Evolutionary conservation across 164 flowering plant species (phyloP), one percentile per base, ranked within the genome.

Genomic region (Berberis vulgaris): DNA sequence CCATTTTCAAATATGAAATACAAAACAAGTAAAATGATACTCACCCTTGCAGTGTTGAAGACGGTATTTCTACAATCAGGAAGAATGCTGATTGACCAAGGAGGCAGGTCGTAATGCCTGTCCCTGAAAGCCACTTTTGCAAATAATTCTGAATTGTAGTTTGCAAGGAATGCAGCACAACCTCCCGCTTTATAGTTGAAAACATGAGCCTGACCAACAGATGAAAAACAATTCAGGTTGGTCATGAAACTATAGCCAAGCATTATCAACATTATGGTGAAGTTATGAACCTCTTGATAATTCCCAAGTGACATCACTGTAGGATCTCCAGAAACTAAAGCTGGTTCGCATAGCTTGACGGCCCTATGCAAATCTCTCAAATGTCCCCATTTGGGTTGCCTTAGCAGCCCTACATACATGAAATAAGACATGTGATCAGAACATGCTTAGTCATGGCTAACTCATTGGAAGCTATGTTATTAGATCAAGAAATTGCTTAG

Each of bases 21-120:
- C 26, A 26, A 26, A 26, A 8, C 49, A 13, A 26, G 41, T 26
- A 26, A 26, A 26, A 26, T 11, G 43, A 41, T 54, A 8, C 80
- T 78, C 79, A 91, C 98, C 81, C 76, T 78, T 67, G 98, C 98
- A 44, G 98, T 88, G 81, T 93, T 93, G 75, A 72, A 86, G 70
- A 80, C 85, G 6, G 56, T 84, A 43, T 67, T 83, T 71, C 78
- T 87, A 84, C 98, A 91, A 82, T 89, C 96, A 26, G 98, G 98
- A 38, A 91, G 86, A 65, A 91, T 86, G 81, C 98, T 91, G 72
- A 91, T 69, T 11, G 98, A 89, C 92, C 91, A 87, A 65, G 91
- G 85, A 53, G 98, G 97, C 69, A 93, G 72, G 61, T 86, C 77
- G 68, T 88, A 93, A 49, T 73, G 80, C 66, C 12, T 43, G 63